A percentile compares a stretch with the other conserved stretches of the same genome.
phyloP scores from a whole-genome alignment of 768 basidiomycete genomes.

The Tylopilus plumbeoviolaceoides region DNA sequence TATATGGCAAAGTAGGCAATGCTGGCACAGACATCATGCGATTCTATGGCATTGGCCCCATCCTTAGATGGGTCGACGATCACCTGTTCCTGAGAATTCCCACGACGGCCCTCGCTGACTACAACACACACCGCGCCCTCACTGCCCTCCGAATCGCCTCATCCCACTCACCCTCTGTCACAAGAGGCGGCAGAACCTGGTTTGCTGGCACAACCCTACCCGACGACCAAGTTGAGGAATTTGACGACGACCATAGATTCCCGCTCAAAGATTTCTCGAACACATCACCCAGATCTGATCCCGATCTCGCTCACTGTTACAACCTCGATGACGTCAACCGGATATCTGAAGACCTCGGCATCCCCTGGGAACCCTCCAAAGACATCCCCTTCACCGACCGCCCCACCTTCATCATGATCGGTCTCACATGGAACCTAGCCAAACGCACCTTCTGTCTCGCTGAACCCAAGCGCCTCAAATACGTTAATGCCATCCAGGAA shows the following conservation, averaged over 20 bases:
- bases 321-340: background rate
- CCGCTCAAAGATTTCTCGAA: background rate
- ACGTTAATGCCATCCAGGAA: background rate
- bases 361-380: conserved; percentile 12
- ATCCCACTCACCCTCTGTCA: too few species aligned
- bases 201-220: too few species aligned
- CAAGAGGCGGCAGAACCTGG: too few species aligned
- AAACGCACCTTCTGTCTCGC: background rate
- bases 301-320: too few species aligned
- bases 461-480: background rate
- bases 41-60: background rate
- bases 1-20: background rate
- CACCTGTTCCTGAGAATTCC: background rate
- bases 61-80: too few species aligned
- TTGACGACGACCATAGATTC: background rate
- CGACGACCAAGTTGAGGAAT: too few species aligned
- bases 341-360: background rate
- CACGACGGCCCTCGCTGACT: too few species aligned
- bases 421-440: conserved; percentile 33
- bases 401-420: conserved; percentile 28
- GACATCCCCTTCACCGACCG: conserved; percentile 12
- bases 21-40: background rate
- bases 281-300: too few species aligned
- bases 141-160: too few species aligned
- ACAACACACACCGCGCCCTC: too few species aligned